A percentile compares a stretch with the other conserved stretches of the same genome.
Evolutionary conservation across 345 rosid species (phyloP).

Genomic region (Erysimum cheiranthoides): DNA sequence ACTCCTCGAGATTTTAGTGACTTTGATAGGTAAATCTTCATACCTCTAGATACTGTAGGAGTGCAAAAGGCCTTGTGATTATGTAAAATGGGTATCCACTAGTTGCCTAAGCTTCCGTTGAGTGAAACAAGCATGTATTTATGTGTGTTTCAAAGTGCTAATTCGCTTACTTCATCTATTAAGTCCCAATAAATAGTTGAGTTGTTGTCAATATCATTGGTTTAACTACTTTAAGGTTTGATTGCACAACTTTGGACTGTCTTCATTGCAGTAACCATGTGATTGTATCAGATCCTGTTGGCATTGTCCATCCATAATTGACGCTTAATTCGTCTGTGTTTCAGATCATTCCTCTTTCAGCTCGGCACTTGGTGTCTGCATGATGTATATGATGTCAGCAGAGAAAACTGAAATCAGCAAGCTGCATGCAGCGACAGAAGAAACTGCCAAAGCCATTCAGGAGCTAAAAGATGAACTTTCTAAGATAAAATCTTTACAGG

Average conservation of each 20-base stretch:
- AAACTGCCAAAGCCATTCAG: slow-evolving; percentile 68
- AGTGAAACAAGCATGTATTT: background rate
- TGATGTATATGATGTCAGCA: slow-evolving; percentile 84
- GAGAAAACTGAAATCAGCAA: slow-evolving; percentile 69
- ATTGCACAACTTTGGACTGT: background rate
- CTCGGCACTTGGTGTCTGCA: slow-evolving; percentile 72
- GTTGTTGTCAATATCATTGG: background rate
- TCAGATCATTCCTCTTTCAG: slow-evolving; percentile 65
- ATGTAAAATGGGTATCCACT: background rate
- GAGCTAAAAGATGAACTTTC: slow-evolving; percentile 72
- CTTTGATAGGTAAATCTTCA: background rate
- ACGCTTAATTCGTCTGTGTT: slow-evolving; percentile 21
- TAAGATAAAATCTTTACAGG: slow-evolving; percentile 54
- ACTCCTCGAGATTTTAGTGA: slow-evolving; percentile 6
- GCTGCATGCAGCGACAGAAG: slow-evolving; percentile 66
- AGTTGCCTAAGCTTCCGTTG: background rate
- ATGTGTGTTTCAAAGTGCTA: slow-evolving; percentile 4
- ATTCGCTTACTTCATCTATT: background rate
- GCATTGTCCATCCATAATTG: background rate
- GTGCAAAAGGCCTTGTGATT: background rate
- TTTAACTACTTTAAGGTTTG: slow-evolving; percentile 1
- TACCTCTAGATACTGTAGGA: background rate
- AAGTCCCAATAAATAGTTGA: background rate
- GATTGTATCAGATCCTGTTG: background rate
- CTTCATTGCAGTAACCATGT: background rate